Conservation (phyloP, 257 asterid genomes). For the Coffea eugenioides region DNA sequence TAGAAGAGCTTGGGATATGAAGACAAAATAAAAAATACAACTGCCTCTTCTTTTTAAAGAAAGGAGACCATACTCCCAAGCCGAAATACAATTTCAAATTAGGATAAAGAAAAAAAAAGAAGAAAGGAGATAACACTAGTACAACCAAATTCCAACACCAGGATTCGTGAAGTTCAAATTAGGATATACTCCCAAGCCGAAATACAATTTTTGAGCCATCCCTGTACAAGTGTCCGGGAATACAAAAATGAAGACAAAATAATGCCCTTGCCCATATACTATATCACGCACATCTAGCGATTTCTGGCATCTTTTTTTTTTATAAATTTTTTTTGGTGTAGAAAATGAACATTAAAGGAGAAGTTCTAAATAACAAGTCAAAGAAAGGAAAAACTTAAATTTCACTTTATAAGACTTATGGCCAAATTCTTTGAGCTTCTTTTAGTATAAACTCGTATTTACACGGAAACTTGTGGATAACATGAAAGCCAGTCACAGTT, state of each 20-base stretch:
- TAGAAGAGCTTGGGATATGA: too few relatives aligned
- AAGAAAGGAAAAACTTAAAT: not conserved
- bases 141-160: not conserved
- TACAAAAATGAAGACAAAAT: not conserved
- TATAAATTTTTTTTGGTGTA: not conserved
- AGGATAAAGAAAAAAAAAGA: too few relatives aligned
- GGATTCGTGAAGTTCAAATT: not conserved
- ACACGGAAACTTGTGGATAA: not conserved
- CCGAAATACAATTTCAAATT: too few relatives aligned
- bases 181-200: too few relatives aligned
- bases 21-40: too few relatives aligned
- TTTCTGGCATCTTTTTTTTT: not conserved
- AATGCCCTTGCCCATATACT: not conserved
- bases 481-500: not conserved
- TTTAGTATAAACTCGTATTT: not conserved
- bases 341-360: not conserved
- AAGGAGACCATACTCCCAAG: too few relatives aligned
- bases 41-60: too few relatives aligned
- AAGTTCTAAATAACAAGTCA: not conserved
- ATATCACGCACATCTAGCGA: not conserved
- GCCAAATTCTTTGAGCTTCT: not conserved
- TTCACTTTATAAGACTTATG: not conserved
- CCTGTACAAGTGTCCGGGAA: not conserved
- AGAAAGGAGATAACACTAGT: too few relatives aligned
- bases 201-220: not conserved